phyloP scores from a whole-genome alignment of 148 eudicot genomes.

The Arctostaphylos glauca region DNA sequence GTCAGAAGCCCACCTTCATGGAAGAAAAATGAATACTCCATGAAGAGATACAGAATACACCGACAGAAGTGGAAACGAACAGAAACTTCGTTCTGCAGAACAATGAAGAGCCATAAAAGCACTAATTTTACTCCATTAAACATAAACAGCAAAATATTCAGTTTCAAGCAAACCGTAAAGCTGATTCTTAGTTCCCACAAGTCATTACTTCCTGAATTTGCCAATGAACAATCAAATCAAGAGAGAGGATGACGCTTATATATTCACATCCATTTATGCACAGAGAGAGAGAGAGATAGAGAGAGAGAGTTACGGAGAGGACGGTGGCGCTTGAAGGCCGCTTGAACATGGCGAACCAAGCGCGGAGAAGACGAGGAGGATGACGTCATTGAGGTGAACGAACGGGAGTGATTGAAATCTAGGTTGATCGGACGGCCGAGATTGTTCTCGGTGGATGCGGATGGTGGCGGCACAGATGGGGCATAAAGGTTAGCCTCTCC shows the following conservation, averaged over 20 bases:
- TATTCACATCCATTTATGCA: not conserved
- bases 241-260: not conserved
- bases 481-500: too few species aligned
- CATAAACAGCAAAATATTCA: too few species aligned
- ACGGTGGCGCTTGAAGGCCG: too few species aligned
- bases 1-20: not conserved
- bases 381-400: conserved; percentile 37
- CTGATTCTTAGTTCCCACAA: too few species aligned
- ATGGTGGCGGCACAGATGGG: too few species aligned
- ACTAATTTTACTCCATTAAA: too few species aligned
- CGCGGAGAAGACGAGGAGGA: conserved; percentile 49
- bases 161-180: too few species aligned
- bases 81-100: not conserved
- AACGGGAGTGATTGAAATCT: conserved; percentile 29
- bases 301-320: conserved; percentile 43
- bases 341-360: conserved; percentile 70
- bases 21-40: too few species aligned
- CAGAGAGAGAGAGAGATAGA: too few species aligned
- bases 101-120: not conserved
- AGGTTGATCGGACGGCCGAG: conserved; percentile 36
- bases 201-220: too few species aligned
- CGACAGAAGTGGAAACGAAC: not conserved
- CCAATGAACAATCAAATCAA: not conserved
- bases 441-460: conserved; percentile 23
- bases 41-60: not conserved